A percentile compares a stretch with the other conserved stretches of the same genome.
Conservation (phyloP, 2,329 filamentous ascomycete species). For the Clonostachys rhizophaga region DNA sequence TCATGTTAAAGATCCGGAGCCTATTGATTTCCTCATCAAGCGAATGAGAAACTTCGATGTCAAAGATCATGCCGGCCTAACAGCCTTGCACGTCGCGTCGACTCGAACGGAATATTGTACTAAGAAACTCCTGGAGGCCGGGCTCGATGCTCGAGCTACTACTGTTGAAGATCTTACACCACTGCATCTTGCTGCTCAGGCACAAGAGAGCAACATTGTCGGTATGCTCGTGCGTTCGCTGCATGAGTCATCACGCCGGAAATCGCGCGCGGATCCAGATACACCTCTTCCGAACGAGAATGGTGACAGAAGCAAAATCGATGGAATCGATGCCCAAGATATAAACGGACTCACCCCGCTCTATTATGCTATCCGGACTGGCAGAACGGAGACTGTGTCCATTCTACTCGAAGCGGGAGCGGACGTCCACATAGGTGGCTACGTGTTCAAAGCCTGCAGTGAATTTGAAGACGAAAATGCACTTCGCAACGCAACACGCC, state of each 20-base stretch:
- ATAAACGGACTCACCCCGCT: background rate
- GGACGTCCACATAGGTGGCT: background rate
- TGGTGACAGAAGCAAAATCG: background rate
- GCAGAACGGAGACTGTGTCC: background rate
- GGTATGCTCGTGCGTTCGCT: background rate
- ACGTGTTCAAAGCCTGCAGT: conserved; percentile 1
- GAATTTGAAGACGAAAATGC: background rate
- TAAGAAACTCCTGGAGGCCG: background rate
- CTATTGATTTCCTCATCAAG: background rate
- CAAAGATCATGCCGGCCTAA: background rate
- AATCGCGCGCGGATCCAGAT: background rate
- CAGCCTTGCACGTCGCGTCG: background rate
- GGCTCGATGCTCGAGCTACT: background rate
- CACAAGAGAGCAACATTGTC: background rate
- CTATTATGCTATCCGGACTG: background rate
- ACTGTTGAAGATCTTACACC: background rate
- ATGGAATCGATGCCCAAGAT: background rate
- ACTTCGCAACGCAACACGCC: background rate
- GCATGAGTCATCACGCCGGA: background rate
- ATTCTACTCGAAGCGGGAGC: background rate
- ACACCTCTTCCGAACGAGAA: too few relatives aligned
- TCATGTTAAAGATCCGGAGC: background rate
- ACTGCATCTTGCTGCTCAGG: background rate
- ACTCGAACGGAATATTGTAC: conserved; percentile 1
- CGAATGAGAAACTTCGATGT: background rate